Conservation (phyloP, 805 yeast genomes). For the Schizosaccharomyces cryophilus region DNA sequence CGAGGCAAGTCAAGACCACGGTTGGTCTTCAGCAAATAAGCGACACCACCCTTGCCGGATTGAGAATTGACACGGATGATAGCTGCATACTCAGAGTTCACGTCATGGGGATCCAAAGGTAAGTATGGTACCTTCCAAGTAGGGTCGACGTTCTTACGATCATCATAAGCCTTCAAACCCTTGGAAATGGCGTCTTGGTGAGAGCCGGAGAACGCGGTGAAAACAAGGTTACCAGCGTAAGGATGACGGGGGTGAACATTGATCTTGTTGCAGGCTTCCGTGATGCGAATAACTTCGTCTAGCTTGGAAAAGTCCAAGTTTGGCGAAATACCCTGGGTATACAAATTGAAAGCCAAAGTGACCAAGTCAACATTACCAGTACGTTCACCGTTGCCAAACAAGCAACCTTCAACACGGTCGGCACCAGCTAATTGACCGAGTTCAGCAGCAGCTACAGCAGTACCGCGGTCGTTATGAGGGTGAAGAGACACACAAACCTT, state of each 20-base stretch:
- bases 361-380: constrained; percentile 71
- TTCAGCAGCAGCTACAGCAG: constrained; percentile 76
- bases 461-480: constrained; percentile 68
- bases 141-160: constrained; percentile 13
- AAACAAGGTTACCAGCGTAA: constrained; percentile 61
- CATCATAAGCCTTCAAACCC: constrained; percentile 28
- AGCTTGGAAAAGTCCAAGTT: constrained; percentile 47
- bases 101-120: constrained; percentile 65
- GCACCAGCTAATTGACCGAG: constrained; percentile 65
- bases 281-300: constrained; percentile 39
- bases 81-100: constrained; percentile 80
- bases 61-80: constrained; percentile 72
- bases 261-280: constrained; percentile 58
- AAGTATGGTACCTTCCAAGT: constrained; percentile 58
- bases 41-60: constrained; percentile 74
- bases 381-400: constrained; percentile 70
- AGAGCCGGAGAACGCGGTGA: constrained; percentile 66
- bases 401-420: constrained; percentile 69
- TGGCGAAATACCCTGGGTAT: constrained; percentile 57
- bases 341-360: constrained; percentile 50
- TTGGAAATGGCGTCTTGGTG: constrained; percentile 76
- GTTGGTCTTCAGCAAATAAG: constrained; percentile 58
- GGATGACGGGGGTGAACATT: constrained; percentile 63
- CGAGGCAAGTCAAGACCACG: constrained; percentile 64
- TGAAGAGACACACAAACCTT: constrained; percentile 52